Evolutionary conservation across 2,329 filamentous ascomycete genomes (phyloP), one percentile per base, ranked within the genome.

Genomic region (Cladosporium sp.): DNA sequence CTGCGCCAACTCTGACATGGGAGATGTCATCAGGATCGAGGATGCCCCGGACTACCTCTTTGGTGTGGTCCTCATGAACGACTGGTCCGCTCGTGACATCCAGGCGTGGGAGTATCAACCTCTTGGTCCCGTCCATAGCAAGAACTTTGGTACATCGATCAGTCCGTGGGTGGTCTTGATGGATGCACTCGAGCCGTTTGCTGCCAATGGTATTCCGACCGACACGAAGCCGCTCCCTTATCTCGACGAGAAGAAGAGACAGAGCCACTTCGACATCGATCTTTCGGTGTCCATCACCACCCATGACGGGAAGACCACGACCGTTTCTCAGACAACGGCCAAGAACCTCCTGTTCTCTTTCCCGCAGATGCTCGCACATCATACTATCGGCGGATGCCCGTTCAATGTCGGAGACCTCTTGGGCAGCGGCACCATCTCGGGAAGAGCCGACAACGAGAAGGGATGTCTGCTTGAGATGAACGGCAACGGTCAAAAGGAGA

Each of bases 51-150:
- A 87, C 14, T 77, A 83, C 61, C 77, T 95, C 28, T 93, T 93
- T 63, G 89, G 89, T 11, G 77, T 89, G 22, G 88, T 93, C 0
- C 70, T 95, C 53, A 80, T 95, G 76, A 95, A 95, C 61, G 89
- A 95, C 69, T 95, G 89, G 89, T 89, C 84, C 51, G 88, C 88
- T 4, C 76, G 88, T 57, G 88, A 93, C 61, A 84, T 93, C 46
- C 89, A 95, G 66, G 79, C 80, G 0, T 93, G 87, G 87, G 89
- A 95, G 69, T 91, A 91, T 60, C 78, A 91, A 8, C 89, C 89
- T 0, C 72, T 92, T 7, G 89, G 89, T 0, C 88, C 88, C 0
- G 92, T 93, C 72, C 90, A 88, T 56, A 77, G 82, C 19, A 93
- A 95, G 78, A 92, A 91, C 68, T 92, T 93, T 63, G 85, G 79